Evolutionary conservation across 2,329 filamentous ascomycete species (phyloP), one percentile per base, ranked within the genome.

Genomic region (Beauveria australis): DNA sequence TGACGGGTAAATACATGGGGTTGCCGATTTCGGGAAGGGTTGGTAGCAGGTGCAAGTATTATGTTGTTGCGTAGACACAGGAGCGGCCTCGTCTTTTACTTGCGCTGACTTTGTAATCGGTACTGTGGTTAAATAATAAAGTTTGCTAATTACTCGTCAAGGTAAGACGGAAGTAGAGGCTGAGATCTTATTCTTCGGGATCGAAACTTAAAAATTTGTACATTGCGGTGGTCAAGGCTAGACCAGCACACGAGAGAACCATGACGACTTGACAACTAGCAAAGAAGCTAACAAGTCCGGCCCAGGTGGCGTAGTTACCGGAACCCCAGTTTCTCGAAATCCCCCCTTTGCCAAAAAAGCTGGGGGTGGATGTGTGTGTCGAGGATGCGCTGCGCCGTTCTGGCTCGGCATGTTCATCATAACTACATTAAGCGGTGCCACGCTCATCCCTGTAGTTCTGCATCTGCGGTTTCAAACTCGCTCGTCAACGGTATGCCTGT

Each of bases 351-450:
- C 48, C 19, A 37, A 52, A 52, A 52, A 33, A 33, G 56, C 47
- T 59, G 56, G 48, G 56, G 48, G 46, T 51, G 46, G 55, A 51
- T 59, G 56, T 37, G 33, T 19, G 55, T 58, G 56, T 53, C 48
- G 56, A 59, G 56, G 48, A 8, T n/a, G 19, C 24, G 37, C 47
- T 52, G n/a, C 40, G 9, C 18, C 40, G 46, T n/a, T n/a, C 40
- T 59, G 56, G 47, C 56, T 53, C 48, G 56, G 24, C 48, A 5
- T 19, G 2, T 6, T 48, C 40, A 33, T 59, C 54, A 33, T 2
- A 22, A 22, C 22, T 58, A 58, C 48, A 26, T 46, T 40, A 26
- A 33, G 22, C 48, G 46, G 26, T 28, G n/a, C 44, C 14, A n/a
- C 26, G 24, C 48, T 53, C 26, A 6, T 46, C 44, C 48, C 16